Evolutionary conservation across 1,139 yeast genomes (phyloP).

Genomic region (Suhomyces panamericanus): DNA sequence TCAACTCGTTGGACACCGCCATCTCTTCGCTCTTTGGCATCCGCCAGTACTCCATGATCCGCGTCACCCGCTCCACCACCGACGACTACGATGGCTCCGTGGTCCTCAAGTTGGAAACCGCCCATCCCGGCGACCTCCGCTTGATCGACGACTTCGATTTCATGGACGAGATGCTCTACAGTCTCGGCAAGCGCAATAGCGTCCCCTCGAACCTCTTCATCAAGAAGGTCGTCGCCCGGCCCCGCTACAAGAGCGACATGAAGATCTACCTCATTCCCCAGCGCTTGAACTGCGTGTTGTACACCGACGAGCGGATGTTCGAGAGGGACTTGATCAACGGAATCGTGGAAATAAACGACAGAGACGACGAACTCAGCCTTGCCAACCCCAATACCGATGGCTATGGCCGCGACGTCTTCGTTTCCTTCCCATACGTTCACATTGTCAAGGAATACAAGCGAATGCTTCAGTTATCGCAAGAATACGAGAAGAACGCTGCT

Average conservation of each 20-base stretch:
- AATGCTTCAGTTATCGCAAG: constrained; percentile 11
- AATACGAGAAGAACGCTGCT: constrained; percentile 1
- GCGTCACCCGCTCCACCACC: constrained; percentile 58
- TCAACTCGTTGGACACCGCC: constrained; percentile 49
- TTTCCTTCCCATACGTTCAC: constrained; percentile 28
- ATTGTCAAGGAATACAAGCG: constrained; percentile 21
- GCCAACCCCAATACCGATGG: constrained; percentile 6
- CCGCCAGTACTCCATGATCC: constrained; percentile 43
- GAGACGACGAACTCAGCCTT: constrained; percentile 5
- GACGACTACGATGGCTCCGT: constrained; percentile 51
- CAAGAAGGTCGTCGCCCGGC: constrained; percentile 50
- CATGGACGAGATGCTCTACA: constrained; percentile 40
- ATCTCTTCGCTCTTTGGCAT: constrained; percentile 42
- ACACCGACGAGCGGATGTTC: constrained; percentile 51
- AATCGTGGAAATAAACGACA: constrained; percentile 31
- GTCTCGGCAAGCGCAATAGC: constrained; percentile 41
- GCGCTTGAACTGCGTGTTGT: constrained; percentile 37
- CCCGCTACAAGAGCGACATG: constrained; percentile 54
- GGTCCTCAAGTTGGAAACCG: constrained; percentile 53
- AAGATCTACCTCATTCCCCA: constrained; percentile 40
- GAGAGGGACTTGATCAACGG: constrained; percentile 54
- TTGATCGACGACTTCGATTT: constrained; percentile 51
- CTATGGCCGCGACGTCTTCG: constrained; percentile 17
- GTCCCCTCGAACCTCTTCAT: constrained; percentile 48
- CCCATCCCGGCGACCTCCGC: constrained; percentile 52